Conservation (phyloP, 2,329 filamentous ascomycete genomes). For the Ceratocystis cubensis region DNA sequence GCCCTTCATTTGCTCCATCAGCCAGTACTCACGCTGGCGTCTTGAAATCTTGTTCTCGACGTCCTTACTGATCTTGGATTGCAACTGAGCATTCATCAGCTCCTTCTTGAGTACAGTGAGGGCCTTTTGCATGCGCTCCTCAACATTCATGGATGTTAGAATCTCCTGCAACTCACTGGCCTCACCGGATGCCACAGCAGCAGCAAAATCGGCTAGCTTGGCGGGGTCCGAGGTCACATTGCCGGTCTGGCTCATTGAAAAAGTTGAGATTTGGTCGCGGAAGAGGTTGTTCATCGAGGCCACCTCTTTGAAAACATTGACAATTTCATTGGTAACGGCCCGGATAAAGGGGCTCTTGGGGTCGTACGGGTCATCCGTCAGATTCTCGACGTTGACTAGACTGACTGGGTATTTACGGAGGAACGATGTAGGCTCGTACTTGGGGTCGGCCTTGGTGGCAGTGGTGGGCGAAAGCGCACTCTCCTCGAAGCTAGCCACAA, state of each 20-base stretch:
- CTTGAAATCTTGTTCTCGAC: conserved; percentile 97
- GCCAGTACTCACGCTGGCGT: conserved; percentile 91
- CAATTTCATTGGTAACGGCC: conserved; percentile 91
- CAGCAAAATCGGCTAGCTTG: conserved; percentile 92
- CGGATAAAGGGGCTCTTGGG: conserved; percentile 80
- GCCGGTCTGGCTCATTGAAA: conserved; percentile 87
- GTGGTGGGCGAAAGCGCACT: conserved; percentile 41
- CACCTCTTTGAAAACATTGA: conserved; percentile 97
- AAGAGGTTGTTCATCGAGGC: conserved; percentile 89
- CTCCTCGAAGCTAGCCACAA: conserved; percentile 96
- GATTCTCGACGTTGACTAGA: conserved; percentile 88
- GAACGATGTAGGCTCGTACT: conserved; percentile 83
- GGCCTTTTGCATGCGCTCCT: conserved; percentile 83
- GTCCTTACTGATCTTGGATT: conserved; percentile 95
- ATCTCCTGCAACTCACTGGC: conserved; percentile 87
- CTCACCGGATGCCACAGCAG: conserved; percentile 89
- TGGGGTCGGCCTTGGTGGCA: conserved; percentile 39
- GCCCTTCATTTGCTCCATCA: conserved; percentile 99
- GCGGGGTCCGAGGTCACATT: conserved; percentile 92
- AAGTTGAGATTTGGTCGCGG: conserved; percentile 92
- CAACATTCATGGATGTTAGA: conserved; percentile 75
- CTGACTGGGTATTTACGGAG: conserved; percentile 84
- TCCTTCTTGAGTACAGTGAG: conserved; percentile 92
- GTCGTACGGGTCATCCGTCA: conserved; percentile 78
- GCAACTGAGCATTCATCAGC: conserved; percentile 92